These are phyloP conservation scores for Ustilago xerochloae DNA, from an alignment of 1,284 basidiomycete species.

Conservation along the genomic window DNA sequence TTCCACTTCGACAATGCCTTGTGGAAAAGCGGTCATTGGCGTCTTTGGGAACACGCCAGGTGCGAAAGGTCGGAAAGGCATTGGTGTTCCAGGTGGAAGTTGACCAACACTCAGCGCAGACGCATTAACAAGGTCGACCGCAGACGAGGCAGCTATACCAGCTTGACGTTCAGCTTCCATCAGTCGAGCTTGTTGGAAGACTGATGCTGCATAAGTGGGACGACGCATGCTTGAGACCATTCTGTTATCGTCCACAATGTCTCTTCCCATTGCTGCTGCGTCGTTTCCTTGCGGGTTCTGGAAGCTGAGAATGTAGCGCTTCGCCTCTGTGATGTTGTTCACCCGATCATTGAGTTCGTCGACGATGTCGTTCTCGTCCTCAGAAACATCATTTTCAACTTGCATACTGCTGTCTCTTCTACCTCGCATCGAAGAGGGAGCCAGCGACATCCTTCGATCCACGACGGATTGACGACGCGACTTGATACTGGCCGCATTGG, in stretches of 20 bases:
- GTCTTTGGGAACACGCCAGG: conserved; percentile 21
- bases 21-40: conserved; percentile 13
- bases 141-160: neutral
- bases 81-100: conserved; percentile 1
- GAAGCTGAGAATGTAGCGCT: conserved; percentile 16
- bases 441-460: conserved; percentile 11
- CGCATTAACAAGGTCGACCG: conserved; percentile 1
- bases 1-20: conserved; percentile 2
- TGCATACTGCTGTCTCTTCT: conserved; percentile 2
- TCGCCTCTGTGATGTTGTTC: conserved; percentile 25
- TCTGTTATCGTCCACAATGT: conserved; percentile 15
- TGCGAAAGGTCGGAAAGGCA: conserved; percentile 10
- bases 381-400: conserved; percentile 8
- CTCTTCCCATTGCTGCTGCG: neutral
- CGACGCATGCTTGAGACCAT: conserved; percentile 23
- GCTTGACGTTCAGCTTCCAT: conserved; percentile 35
- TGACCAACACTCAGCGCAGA: neutral
- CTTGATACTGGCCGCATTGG: neutral
- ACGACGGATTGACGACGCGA: neutral
- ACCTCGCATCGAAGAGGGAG: conserved; percentile 1
- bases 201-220: conserved; percentile 38
- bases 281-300: neutral
- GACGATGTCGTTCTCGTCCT: conserved; percentile 14
- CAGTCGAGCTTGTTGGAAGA: conserved; percentile 35
- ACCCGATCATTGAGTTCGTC: conserved; percentile 17